Conservation (phyloP, 148 eudicot genomes). For the Camellia japonica region DNA sequence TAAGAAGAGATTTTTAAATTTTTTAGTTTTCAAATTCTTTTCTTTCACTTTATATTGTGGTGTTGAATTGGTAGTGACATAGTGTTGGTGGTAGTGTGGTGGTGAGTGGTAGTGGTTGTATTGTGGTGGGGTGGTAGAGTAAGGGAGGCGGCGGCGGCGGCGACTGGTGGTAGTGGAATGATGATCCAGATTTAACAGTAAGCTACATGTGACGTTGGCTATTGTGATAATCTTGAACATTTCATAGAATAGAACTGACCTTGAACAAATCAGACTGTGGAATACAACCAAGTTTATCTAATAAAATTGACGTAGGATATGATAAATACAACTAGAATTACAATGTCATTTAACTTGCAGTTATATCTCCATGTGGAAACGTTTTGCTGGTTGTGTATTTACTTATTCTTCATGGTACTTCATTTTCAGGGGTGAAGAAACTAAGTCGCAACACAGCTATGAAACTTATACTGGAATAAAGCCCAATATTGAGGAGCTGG, state of each 20-base stretch:
- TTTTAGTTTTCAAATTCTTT: no score
- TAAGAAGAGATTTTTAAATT: no score
- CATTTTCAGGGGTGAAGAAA: conserved; percentile 27
- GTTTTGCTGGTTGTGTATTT: background rate
- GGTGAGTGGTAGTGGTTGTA: background rate
- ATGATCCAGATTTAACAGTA: background rate
- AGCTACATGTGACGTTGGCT: background rate
- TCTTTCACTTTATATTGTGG: no score
- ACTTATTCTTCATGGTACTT: background rate
- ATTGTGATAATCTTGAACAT: background rate
- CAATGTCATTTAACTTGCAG: background rate
- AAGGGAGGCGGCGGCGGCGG: no score
- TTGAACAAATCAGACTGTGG: background rate
- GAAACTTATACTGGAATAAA: conserved; percentile 23
- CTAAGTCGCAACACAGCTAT: conserved; percentile 27
- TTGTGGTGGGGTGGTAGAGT: no score
- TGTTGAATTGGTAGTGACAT: background rate
- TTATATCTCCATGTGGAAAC: background rate
- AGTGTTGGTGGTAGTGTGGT: background rate
- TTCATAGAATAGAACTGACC: background rate
- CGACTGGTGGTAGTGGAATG: no score
- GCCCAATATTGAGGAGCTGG: conserved; percentile 55
- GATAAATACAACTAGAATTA: background rate
- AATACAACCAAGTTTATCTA: background rate
- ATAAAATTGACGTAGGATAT: background rate